Evolutionary conservation across 176 grass and related monocot genomes (phyloP).

Genomic region (Carex scoparia): DNA sequence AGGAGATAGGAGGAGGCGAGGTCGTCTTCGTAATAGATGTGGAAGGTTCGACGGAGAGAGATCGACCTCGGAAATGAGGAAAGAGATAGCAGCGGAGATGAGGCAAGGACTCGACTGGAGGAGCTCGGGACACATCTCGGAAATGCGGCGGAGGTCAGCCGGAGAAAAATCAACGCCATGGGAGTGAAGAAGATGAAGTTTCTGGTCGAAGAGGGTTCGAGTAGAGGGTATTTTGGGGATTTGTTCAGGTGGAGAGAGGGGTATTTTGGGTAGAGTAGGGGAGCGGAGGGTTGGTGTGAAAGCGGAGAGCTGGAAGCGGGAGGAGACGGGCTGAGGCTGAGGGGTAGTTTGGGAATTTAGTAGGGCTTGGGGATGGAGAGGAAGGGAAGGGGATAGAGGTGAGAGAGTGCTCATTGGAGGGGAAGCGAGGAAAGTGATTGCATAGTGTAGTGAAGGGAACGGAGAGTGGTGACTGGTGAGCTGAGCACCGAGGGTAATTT

Average conservation of each 20-base stretch:
- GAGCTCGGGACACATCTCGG: constrained; percentile 82
- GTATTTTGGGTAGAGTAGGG: constrained; percentile 6
- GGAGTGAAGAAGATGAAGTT: constrained; percentile 22
- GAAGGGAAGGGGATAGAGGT: constrained; percentile 11
- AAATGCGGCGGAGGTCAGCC: constrained; percentile 57
- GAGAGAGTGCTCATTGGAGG: constrained; percentile 19
- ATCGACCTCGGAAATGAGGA: constrained; percentile 43
- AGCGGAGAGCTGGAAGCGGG: constrained; percentile 6
- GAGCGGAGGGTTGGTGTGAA: not conserved
- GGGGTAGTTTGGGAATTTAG: not conserved
- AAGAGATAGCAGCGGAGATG: constrained; percentile 44
- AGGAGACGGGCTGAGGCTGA: not conserved
- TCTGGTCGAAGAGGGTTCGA: constrained; percentile 11
- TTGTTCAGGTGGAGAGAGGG: not conserved
- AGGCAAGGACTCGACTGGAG: constrained; percentile 41
- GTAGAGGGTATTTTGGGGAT: not conserved
- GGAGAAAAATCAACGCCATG: constrained; percentile 47
- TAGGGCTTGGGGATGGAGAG: not conserved
- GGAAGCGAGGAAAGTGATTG: not conserved
- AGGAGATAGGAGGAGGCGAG: constrained; percentile 68
- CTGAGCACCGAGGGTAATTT: constrained; percentile 1
- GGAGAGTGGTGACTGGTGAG: not conserved
- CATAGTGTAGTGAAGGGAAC: not conserved
- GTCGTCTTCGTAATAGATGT: constrained; percentile 49
- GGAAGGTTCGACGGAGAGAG: constrained; percentile 43